Conservation (phyloP, 2,329 filamentous ascomycete species). For the Curvularia sp. region DNA sequence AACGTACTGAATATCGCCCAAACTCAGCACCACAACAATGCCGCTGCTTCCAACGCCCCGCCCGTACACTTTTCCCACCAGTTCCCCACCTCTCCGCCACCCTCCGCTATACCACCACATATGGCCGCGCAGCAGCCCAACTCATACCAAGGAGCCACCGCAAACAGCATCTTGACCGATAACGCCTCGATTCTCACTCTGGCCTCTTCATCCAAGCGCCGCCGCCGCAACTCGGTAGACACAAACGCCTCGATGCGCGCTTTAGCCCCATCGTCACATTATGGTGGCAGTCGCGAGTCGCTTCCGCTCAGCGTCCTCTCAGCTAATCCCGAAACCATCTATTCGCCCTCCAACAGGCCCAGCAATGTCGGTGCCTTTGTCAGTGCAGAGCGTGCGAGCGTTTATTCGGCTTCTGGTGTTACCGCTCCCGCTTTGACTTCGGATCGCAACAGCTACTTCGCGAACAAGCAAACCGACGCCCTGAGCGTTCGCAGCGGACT, state of each 20-base stretch:
- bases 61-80: conserved; percentile 64
- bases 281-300: conserved; percentile 81
- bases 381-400: conserved; percentile 73
- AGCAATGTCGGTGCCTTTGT: conserved; percentile 60
- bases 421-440: conserved; percentile 68
- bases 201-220: conserved; percentile 80
- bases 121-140: conserved; percentile 69
- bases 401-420: conserved; percentile 77
- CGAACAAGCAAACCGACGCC: conserved; percentile 67
- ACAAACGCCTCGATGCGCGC: conserved; percentile 86
- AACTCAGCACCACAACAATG: conserved; percentile 34
- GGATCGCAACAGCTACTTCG: conserved; percentile 83
- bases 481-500: conserved; percentile 80
- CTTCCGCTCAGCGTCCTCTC: conserved; percentile 80
- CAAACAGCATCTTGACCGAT: conserved; percentile 81
- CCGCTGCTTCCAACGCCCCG: conserved; percentile 46
- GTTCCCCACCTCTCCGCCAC: conserved; percentile 62
- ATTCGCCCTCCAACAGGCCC: conserved; percentile 60
- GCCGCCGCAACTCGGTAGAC: conserved; percentile 79
- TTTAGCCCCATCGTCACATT: conserved; percentile 80
- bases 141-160: conserved; percentile 79
- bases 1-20: conserved; percentile 52
- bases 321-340: conserved; percentile 65
- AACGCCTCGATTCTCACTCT: conserved; percentile 86
- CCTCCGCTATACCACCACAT: conserved; percentile 76